Base-by-base conservation (phyloP, 2,329 filamentous ascomycete species). In the Bipolaris zeicola region DNA sequence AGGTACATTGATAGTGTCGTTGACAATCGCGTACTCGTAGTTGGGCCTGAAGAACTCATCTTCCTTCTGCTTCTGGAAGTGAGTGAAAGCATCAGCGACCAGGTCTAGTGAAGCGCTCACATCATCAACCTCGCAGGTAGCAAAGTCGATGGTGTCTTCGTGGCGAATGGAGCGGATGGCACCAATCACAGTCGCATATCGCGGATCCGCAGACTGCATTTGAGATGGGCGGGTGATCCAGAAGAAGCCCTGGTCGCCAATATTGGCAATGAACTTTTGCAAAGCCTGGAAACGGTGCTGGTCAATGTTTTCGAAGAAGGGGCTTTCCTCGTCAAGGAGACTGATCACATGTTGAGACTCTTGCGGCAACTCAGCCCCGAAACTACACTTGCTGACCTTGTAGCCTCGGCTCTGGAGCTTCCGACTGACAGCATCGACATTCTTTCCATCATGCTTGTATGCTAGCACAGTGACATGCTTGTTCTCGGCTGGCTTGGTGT, bases 171-270 rank as follows among this genome's bases (percentile, higher is more conserved):
- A 66, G 3, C 76, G 61, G 2, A 70, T 63, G 1, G 70, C 26
- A 6, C 76, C 75, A 5, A 70, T 36, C 5, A 68, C 60, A 28
- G 69, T 67, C 0, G 54, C 63, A 49, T 61, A 74, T 3, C 65
- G 39, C 1, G 75, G 73, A 16, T 77, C 69, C 2, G n/a, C 26
- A 51, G 66, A 71, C 6, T 45, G 16, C 0, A 69, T 46, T 34
- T 74, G 65, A 2, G 57, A 63, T 1, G 59, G 51, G 0, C 33
- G 33, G 0, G 69, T 76, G 1, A 74, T 37, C 75, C 75, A 77
- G 3, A 77, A 50, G 6, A 62, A 3, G 6, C 37, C 24, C 6
- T 1, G 47, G 28, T 28, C 41, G 11, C 46, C 65, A 24, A 48
- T 70, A 64, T 6, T 22, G 6, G 8, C 42, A 14, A 26, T 63